These are phyloP conservation scores for Xylona heveae DNA, from an alignment of 495 filamentous ascomycete genomes.

Conservation along the genomic window DNA sequence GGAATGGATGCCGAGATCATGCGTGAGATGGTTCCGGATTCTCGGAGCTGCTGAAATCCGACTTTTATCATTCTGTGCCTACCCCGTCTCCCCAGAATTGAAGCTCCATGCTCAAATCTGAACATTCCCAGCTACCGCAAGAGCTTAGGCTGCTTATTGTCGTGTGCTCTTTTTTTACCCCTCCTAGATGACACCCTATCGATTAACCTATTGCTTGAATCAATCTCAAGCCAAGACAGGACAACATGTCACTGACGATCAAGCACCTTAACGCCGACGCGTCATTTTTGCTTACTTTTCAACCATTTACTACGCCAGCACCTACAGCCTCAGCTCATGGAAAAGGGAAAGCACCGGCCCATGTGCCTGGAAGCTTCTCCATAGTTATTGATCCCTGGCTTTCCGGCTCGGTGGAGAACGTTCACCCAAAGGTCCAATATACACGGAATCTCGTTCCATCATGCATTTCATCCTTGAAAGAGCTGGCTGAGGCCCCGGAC, in stretches of 20 bases:
- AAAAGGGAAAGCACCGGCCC: not conserved
- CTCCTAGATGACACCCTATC: too few relatives aligned
- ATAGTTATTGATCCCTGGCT: slow-evolving; percentile 58
- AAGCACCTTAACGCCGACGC: slow-evolving; percentile 49
- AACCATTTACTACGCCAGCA: slow-evolving; percentile 19
- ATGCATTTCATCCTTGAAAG: slow-evolving; percentile 33
- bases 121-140: too few relatives aligned
- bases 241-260: slow-evolving; percentile 39
- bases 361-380: slow-evolving; percentile 28
- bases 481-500: slow-evolving; percentile 40
- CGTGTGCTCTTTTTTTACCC: too few relatives aligned
- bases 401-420: slow-evolving; percentile 33
- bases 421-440: slow-evolving; percentile 37
- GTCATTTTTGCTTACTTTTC: slow-evolving; percentile 45
- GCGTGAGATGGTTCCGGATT: too few relatives aligned
- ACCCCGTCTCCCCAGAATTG: too few relatives aligned
- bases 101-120: too few relatives aligned
- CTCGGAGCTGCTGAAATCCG: too few relatives aligned
- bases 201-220: too few relatives aligned
- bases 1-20: too few relatives aligned
- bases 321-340: slow-evolving; percentile 9
- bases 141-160: too few relatives aligned
- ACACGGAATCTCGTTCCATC: slow-evolving; percentile 28
- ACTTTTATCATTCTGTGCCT: too few relatives aligned
- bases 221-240: too few relatives aligned